Base-by-base conservation (phyloP, 176 grass and related monocot genomes). In the Microstegium vimineum region DNA sequence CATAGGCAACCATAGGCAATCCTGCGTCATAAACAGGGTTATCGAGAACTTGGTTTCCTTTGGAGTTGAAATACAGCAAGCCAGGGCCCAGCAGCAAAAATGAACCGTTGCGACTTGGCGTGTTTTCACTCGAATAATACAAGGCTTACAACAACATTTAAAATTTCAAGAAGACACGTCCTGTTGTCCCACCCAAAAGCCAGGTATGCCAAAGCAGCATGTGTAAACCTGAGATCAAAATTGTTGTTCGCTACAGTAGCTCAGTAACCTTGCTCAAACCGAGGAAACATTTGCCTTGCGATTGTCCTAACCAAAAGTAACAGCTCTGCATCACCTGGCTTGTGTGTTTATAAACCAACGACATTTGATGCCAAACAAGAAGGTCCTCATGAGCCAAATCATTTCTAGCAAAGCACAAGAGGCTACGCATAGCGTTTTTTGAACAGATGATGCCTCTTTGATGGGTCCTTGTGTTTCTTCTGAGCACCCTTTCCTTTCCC, bases 401-500 rank as follows among this genome's bases (percentile, higher is more conserved):
- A 84, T 33, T 40, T 60, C n/a, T 25, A 33, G 51, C 51, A 60
- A 66, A 62, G 47, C n/a, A 23, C n/a, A 61, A 28, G 26, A 62
- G 27, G 20, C 80, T 47, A 90, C 20, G 81, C 77, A 67, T 84
- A 93, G 9, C 89, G 89, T 62, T 91, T 98, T 79, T 98, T 98
- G 47, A 98, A 98, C 83, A 98, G 87, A 43, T 62, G 5, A 59
- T 98, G 93, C 66, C 93, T 92, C 80, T 98, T 98, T 8, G 92
- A 54, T 5, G 92, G 96, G 79, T 98, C 90, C 90, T 98, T 97
- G 3, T 70, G 83, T 87, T 98, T 98, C 62, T 86, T 79, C 27
- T 76, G 66, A 33, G n/a, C n/a, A n/a, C 77, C 81, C 52, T 87
- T 98, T 17, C 84, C 78, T 83, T 90, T 98, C n/a, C n/a, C n/a